Conservation (phyloP, 169 alveolate species). For the Plasmodium falciparum region DNA sequence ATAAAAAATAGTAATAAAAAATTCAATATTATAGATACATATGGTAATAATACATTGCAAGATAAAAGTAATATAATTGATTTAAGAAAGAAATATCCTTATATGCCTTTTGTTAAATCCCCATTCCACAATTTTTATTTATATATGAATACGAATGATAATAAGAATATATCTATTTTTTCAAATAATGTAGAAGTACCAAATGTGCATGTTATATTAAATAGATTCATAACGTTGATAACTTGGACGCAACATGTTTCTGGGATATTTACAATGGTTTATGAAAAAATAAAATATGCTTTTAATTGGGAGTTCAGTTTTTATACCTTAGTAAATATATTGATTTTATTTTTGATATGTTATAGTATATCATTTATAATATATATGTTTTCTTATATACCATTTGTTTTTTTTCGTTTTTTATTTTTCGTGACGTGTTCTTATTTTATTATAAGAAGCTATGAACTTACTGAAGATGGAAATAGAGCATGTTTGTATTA, state of each 20-base stretch:
- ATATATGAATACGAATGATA: constrained; percentile 23
- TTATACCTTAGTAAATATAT: constrained; percentile 46
- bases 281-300: constrained; percentile 67
- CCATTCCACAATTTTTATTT: constrained; percentile 74
- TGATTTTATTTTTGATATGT: constrained; percentile 50
- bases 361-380: constrained; percentile 44
- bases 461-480: constrained; percentile 60
- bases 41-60: constrained; percentile 13
- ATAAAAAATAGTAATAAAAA: constrained; percentile 11
- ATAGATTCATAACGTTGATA: constrained; percentile 30
- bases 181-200: constrained; percentile 70
- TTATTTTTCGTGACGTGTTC: constrained; percentile 15
- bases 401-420: constrained; percentile 49
- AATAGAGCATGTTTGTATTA: constrained; percentile 35
- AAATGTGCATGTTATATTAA: constrained; percentile 51
- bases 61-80: constrained; percentile 20
- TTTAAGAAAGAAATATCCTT: constrained; percentile 26
- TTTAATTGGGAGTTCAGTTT: constrained; percentile 64
- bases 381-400: constrained; percentile 40
- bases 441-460: constrained; percentile 27
- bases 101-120: constrained; percentile 51
- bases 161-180: constrained; percentile 41
- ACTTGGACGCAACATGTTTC: constrained; percentile 50
- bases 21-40: constrained; percentile 5
- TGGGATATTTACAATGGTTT: constrained; percentile 54